These are phyloP conservation scores for Saksenaea oblongispora DNA, from an alignment of 371 early-diverging fungal species.

Conservation along the genomic window DNA sequence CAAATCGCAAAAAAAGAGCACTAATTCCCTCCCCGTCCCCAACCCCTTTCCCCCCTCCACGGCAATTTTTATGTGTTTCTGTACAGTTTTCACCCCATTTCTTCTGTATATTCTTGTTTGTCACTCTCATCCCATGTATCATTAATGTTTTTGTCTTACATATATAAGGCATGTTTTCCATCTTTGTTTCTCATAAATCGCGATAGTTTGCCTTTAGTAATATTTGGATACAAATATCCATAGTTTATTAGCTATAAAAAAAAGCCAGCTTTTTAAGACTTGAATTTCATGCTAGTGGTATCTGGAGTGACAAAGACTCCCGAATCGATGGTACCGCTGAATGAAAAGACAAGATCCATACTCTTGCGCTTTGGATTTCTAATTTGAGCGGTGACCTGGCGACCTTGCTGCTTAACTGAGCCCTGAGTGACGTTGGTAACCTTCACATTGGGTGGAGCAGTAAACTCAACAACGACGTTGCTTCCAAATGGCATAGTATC, in stretches of 20 bases:
- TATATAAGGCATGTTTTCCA: neutral
- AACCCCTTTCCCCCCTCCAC: neutral
- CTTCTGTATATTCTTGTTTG: neutral
- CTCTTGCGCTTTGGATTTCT: constrained; percentile 23
- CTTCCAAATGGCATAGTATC: constrained; percentile 26
- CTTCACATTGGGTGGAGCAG: constrained; percentile 23
- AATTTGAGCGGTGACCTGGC: constrained; percentile 24
- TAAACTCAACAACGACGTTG: constrained; percentile 28
- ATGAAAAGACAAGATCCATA: constrained; percentile 27
- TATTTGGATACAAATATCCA: neutral
- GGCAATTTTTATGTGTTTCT: neutral
- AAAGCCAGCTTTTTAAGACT: neutral
- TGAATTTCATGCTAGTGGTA: constrained; percentile 22
- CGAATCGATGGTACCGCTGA: constrained; percentile 25
- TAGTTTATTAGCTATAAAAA: neutral
- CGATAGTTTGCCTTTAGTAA: neutral
- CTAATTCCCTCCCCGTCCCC: neutral
- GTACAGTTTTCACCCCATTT: neutral
- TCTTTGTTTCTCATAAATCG: neutral
- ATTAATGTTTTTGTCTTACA: neutral
- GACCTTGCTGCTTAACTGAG: constrained; percentile 30
- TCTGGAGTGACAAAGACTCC: constrained; percentile 41
- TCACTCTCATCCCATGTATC: neutral
- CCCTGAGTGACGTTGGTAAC: constrained; percentile 22
- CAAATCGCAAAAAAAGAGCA: neutral